These are phyloP conservation scores for Xylaria grammica DNA, from an alignment of 495 filamentous ascomycete genomes.

Conservation along the genomic window DNA sequence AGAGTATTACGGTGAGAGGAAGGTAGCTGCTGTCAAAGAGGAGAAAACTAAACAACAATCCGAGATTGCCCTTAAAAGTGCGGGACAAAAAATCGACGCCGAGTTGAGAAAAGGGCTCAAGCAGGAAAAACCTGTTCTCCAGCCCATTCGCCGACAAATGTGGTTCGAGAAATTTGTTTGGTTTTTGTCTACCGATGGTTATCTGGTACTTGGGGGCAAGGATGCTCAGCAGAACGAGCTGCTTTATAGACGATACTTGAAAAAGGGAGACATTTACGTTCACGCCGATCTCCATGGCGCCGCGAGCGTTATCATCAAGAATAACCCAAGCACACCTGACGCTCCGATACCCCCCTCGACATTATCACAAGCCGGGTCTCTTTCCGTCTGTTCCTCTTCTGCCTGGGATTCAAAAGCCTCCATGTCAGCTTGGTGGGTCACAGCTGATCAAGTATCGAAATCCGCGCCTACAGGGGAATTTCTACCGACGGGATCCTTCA, in stretches of 20 bases:
- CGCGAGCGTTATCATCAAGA: constrained; percentile 82
- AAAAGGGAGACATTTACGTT: constrained; percentile 88
- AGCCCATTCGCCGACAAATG: constrained; percentile 77
- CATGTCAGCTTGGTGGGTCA: constrained; percentile 95
- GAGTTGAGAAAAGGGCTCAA: constrained; percentile 87
- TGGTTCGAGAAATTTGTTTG: constrained; percentile 98
- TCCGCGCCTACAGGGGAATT: constrained; percentile 78
- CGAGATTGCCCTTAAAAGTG: constrained; percentile 81
- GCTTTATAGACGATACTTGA: constrained; percentile 81
- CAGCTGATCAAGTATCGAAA: constrained; percentile 86
- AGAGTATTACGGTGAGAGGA: constrained; percentile 90
- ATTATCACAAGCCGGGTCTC: constrained; percentile 83
- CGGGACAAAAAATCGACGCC: constrained; percentile 82
- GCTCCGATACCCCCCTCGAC: constrained; percentile 91
- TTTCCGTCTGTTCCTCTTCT: constrained; percentile 80
- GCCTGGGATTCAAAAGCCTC: constrained; percentile 96
- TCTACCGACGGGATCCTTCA: constrained; percentile 75
- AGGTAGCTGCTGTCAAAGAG: constrained; percentile 79
- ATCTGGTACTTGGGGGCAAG: constrained; percentile 84
- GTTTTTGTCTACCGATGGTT: constrained; percentile 96
- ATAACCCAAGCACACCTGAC: constrained; percentile 72
- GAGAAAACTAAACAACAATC: constrained; percentile 85
- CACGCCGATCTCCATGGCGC: constrained; percentile 91
- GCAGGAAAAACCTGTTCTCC: constrained; percentile 87
- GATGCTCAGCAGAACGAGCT: constrained; percentile 92